phyloP scores from a whole-genome alignment of 2,329 filamentous ascomycete genomes.

The Penicillium psychrosexuale region DNA sequence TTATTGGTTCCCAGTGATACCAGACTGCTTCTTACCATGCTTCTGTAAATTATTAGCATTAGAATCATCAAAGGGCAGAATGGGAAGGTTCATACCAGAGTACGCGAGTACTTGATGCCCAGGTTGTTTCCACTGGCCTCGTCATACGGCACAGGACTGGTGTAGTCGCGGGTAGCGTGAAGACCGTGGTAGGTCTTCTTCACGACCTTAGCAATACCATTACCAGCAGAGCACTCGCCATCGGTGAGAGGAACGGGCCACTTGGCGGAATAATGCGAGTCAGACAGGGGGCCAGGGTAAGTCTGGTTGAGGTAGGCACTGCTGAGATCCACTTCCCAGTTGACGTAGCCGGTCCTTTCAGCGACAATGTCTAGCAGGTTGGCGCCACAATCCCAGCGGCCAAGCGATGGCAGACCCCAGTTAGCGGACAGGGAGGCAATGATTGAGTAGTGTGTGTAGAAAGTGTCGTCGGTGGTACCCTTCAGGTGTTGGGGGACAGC shows the following conservation, averaged over 20 bases:
- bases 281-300: constrained; percentile 49
- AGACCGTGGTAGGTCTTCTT: constrained; percentile 32
- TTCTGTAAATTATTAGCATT: constrained; percentile 10
- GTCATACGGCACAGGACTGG: constrained; percentile 34
- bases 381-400: constrained; percentile 68
- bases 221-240: constrained; percentile 33
- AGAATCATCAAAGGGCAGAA: background rate
- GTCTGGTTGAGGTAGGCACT: constrained; percentile 53
- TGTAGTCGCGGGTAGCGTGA: constrained; percentile 35
- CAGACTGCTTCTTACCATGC: constrained; percentile 16
- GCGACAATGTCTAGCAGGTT: constrained; percentile 66
- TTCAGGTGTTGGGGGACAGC: constrained; percentile 63
- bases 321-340: constrained; percentile 40
- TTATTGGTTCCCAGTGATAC: constrained; percentile 9
- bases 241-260: constrained; percentile 32
- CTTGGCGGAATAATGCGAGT: constrained; percentile 23
- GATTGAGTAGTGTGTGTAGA: constrained; percentile 70
- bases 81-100: constrained; percentile 7
- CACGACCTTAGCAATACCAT: constrained; percentile 35
- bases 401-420: constrained; percentile 67
- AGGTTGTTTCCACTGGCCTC: constrained; percentile 25
- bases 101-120: constrained; percentile 23
- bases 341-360: constrained; percentile 56
- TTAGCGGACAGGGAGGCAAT: constrained; percentile 66
- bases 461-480: constrained; percentile 66